These are phyloP conservation scores for Skeletonema menzelii DNA, from an alignment of 108 stramenopile species.

Conservation along the genomic window DNA sequence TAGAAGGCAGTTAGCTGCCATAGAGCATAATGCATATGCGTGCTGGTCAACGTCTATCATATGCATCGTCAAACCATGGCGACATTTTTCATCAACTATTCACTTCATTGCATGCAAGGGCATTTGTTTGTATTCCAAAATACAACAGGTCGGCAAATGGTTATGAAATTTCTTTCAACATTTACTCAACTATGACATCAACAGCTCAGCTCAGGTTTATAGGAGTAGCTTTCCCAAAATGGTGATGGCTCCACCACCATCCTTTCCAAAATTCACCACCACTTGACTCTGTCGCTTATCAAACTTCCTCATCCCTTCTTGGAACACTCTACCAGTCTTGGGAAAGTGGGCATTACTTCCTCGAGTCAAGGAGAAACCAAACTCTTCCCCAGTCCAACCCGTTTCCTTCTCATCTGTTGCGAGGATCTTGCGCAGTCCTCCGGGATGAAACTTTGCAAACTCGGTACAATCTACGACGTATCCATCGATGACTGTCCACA, in stretches of 20 bases:
- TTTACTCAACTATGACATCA: not conserved
- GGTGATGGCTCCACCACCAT: not conserved
- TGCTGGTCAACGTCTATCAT: too few species aligned
- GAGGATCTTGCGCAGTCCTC: not conserved
- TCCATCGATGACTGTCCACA: slow-evolving; percentile 14
- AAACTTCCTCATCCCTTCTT: slow-evolving; percentile 1
- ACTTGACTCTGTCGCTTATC: not conserved
- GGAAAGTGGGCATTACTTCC: slow-evolving; percentile 10
- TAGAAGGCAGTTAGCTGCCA: too few species aligned
- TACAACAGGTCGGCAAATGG: too few species aligned
- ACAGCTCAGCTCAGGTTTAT: not conserved
- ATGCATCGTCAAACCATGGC: too few species aligned
- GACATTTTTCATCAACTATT: too few species aligned
- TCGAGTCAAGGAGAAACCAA: slow-evolving; percentile 9
- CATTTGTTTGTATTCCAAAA: too few species aligned
- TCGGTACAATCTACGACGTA: slow-evolving; percentile 17
- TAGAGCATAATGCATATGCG: too few species aligned
- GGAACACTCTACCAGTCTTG: not conserved
- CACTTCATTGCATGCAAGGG: too few species aligned
- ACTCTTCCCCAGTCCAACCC: slow-evolving; percentile 1
- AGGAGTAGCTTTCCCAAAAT: not conserved
- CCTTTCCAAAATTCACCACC: not conserved
- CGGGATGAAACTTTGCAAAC: slow-evolving; percentile 13
- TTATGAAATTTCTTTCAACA: too few species aligned
- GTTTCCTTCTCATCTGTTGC: not conserved